phyloP scores from a whole-genome alignment of 371 early-diverging fungal genomes.

The Thermomucor indicae-seudaticae region DNA sequence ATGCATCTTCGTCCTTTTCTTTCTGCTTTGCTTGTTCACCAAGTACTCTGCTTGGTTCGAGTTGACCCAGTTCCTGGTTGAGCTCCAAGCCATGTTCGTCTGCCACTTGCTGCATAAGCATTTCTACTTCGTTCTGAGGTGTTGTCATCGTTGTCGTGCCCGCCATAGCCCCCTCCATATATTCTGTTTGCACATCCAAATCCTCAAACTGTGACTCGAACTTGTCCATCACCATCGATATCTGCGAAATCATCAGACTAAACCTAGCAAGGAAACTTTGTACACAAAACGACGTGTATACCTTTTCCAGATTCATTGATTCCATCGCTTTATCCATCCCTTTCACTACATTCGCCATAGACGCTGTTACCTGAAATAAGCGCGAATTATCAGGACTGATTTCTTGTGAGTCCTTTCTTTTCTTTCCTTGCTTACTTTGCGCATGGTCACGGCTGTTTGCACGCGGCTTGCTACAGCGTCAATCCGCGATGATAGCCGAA shows the following conservation, averaged over 20 bases:
- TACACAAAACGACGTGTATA: constrained; percentile 20
- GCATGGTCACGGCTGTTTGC: constrained; percentile 95
- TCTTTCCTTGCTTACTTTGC: constrained; percentile 42
- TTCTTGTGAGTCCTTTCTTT: not conserved
- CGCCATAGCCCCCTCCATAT: constrained; percentile 90
- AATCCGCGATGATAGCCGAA: constrained; percentile 84
- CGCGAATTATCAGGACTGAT: not conserved
- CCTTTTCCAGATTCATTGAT: constrained; percentile 91
- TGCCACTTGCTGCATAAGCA: constrained; percentile 89
- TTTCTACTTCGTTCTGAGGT: constrained; percentile 90
- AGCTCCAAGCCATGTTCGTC: constrained; percentile 91
- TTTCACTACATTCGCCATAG: constrained; percentile 85
- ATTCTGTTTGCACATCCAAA: constrained; percentile 88
- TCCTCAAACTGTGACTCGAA: constrained; percentile 94
- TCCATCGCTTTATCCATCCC: constrained; percentile 91
- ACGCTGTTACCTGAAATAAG: constrained; percentile 47
- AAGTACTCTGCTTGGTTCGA: constrained; percentile 36
- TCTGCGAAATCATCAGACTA: constrained; percentile 34
- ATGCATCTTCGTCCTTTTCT: constrained; percentile 28
- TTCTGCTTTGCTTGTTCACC: constrained; percentile 20
- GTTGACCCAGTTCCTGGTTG: constrained; percentile 52
- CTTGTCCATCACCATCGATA: constrained; percentile 91
- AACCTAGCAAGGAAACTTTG: not conserved
- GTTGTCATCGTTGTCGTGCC: constrained; percentile 83
- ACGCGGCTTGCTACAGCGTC: constrained; percentile 92